Evolutionary conservation across 306 rosid genomes (phyloP), one percentile per base, ranked within the genome.

Genomic region (Trifolium subterraneum): DNA sequence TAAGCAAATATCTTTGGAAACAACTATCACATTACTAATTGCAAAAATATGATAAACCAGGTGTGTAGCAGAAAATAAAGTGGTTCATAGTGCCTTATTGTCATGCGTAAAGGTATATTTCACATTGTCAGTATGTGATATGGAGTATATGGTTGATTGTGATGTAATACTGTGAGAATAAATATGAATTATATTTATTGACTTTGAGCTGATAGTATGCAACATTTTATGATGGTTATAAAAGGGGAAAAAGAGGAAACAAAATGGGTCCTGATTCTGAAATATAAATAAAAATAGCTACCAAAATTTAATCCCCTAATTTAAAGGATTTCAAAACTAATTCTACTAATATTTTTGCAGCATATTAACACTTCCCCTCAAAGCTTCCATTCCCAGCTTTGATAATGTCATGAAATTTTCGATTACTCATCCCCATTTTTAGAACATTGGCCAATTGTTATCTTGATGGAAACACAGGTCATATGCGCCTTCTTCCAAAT

Each of bases 61-160:
- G 82, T 94, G 96, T 69, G 97, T 94, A 22, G 98, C 91, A 63
- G 98, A 94, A 86, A 91, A 94, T 83, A 91, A 84, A 81, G 97
- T 91, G 68, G 90, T 94, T 70, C 94, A 84, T 14, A 80, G 81
- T 87, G 90, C 98, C 78, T 84, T 94, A 45, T 77, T 89, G 63
- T 89, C 94, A 62, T 79, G 91, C 74, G 47, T 91, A 72, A 85
- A 91, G 98, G 98, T 94, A 91, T 81, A 48, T 63, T 18, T 65
- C 45, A 52, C 20, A 19, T 76, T 25, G 44, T 12, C 51, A 56
- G 62, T 59, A 41, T 70, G 33, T 44, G 48, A 39, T 66, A 42
- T 7, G 31, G 45, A 41, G 10, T 42, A 44, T 22, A 22, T 10
- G 20, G 12, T 38, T 64, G 48, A 64, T 64, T 64, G 10, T 11